Evolutionary conservation across 2,329 filamentous ascomycete genomes (phyloP).

Genomic region (Venturiaceae sp.): DNA sequence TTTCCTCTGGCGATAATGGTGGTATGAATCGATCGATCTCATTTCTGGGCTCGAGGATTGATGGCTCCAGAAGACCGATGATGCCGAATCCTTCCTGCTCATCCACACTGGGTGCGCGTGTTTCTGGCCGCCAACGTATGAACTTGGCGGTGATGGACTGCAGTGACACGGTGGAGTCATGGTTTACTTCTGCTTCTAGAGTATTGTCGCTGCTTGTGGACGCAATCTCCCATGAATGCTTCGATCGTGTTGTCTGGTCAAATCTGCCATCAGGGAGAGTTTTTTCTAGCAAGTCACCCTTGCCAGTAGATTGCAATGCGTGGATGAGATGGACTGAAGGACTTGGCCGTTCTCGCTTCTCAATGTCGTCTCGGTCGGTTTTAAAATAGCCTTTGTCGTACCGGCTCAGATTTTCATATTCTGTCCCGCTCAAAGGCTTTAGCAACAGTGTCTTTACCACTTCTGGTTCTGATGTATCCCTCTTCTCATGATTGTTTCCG

Average conservation of each 20-base stretch:
- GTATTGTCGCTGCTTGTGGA: no score
- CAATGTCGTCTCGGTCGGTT: not conserved
- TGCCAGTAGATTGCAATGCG: not conserved
- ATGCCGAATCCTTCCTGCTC: not conserved
- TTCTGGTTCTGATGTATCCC: no score
- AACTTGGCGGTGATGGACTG: constrained; percentile 7
- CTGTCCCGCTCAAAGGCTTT: no score
- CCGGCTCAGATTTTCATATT: not conserved
- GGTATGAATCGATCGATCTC: not conserved
- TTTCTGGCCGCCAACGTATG: not conserved
- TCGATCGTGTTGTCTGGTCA: not conserved
- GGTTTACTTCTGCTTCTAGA: not conserved
- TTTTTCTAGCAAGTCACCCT: not conserved
- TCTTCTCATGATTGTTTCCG: no score
- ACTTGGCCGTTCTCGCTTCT: not conserved
- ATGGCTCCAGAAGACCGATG: not conserved
- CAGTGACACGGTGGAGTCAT: not conserved
- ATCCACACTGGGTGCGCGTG: not conserved
- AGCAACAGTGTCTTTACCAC: no score
- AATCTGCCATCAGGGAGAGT: not conserved
- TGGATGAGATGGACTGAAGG: not conserved
- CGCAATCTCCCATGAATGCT: not conserved
- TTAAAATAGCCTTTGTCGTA: not conserved
- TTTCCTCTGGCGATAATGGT: constrained; percentile 4
- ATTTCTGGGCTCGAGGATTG: not conserved